These are phyloP conservation scores for Termitomyces sp. DNA, from an alignment of 768 basidiomycete species.

Conservation along the genomic window DNA sequence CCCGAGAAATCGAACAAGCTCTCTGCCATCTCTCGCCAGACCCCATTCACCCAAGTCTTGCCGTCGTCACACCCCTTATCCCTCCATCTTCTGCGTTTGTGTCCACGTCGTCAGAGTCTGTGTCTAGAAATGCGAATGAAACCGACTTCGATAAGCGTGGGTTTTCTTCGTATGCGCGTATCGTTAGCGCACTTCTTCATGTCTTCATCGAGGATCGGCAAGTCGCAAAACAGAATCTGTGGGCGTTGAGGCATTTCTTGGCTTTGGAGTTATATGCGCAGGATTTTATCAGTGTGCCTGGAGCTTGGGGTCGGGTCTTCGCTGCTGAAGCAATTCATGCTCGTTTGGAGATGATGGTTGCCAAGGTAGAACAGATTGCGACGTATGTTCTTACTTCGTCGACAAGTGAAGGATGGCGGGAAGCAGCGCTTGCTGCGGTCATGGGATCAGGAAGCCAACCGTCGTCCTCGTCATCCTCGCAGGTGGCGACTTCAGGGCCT, in stretches of 20 bases:
- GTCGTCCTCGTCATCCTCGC: neutral
- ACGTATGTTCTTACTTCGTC: slow-evolving; percentile 57
- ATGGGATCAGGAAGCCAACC: slow-evolving; percentile 16
- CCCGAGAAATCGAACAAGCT: slow-evolving; percentile 39
- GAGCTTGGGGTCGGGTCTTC: slow-evolving; percentile 45
- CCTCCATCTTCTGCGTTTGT: slow-evolving; percentile 30
- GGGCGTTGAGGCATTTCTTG: slow-evolving; percentile 68
- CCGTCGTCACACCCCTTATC: slow-evolving; percentile 54
- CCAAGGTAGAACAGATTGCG: slow-evolving; percentile 44
- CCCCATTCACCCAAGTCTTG: slow-evolving; percentile 48
- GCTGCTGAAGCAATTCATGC: slow-evolving; percentile 26
- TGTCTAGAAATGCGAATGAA: neutral
- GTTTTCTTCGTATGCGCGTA: slow-evolving; percentile 60
- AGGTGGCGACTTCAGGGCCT: slow-evolving; percentile 7
- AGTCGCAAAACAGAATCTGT: slow-evolving; percentile 51
- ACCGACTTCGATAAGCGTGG: slow-evolving; percentile 40
- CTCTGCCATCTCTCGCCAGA: slow-evolving; percentile 39
- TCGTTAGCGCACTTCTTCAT: slow-evolving; percentile 48
- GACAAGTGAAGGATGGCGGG: slow-evolving; percentile 42
- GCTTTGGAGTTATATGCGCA: slow-evolving; percentile 56
- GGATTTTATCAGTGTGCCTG: slow-evolving; percentile 53
- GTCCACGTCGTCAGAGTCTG: slow-evolving; percentile 8
- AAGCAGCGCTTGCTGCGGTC: slow-evolving; percentile 30
- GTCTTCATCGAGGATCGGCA: slow-evolving; percentile 55
- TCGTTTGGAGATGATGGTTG: slow-evolving; percentile 34